Evolutionary conservation across 257 asterid genomes (phyloP), one percentile per base, ranked within the genome.

Genomic region (Mentha longifolia): DNA sequence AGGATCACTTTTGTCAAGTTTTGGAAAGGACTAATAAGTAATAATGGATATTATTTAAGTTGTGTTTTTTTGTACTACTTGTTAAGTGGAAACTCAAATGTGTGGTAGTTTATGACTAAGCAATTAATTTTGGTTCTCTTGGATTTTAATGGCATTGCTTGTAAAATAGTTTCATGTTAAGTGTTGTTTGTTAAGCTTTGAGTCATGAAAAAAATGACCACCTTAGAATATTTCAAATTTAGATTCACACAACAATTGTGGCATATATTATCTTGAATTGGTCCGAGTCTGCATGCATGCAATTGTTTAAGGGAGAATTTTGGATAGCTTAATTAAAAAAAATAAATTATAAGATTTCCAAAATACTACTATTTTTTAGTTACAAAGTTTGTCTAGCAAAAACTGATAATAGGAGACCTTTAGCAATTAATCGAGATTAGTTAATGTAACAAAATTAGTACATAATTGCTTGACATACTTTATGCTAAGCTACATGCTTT

Each of bases 11-110:
- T 65, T 65, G 45, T 31, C 58, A 60, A 49, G 25, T 71, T 51
- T 75, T 66, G 25, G 56, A 5, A 42, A 55, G 54, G 65, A 39
- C 10, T 19, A 16, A 20, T 28, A 5, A 47, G 17, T 25, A 7
- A 31, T 33, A 12, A 54, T 47, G 51, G 33, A 65, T 22, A 17
- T 59, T 45, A 12, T 5, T 2, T 41, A 30, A 19, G 43, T n/a
- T 43, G 50, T 16, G 20, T 15, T 0, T 33, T 49, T 35, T 69
- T 68, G 63, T 64, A 64, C 74, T 68, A 62, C 55, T 35, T 61
- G 16, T 2, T 42, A 4, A 17, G 6, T 51, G 51, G 46, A 16
- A n/a, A 66, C 41, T n/a, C 47, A 60, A 60, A 59, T 59, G 5
- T 60, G 46, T 7, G 46, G 10, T 41, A 7, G 12, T 41, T 10